Conservation (phyloP, 352 stramenopile genomes). For the Hyaloperonospora arabidopsidis region DNA sequence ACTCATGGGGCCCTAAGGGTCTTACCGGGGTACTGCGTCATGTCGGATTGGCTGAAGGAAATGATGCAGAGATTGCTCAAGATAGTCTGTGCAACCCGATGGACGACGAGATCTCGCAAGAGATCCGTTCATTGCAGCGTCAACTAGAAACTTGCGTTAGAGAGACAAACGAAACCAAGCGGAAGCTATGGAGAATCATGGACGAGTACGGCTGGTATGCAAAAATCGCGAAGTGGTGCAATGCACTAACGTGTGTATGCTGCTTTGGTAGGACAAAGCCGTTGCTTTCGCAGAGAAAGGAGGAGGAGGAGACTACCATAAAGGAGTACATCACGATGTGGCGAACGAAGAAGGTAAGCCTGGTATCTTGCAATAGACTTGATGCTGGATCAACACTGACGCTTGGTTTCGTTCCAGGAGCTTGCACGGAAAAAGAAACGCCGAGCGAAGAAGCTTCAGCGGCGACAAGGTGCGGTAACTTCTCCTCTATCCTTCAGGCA, state of each 20-base stretch:
- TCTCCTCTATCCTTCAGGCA: neutral
- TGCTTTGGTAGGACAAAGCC: conserved; percentile 40
- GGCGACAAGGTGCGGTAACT: conserved; percentile 38
- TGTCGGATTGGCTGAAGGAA: conserved; percentile 46
- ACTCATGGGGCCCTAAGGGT: conserved; percentile 26
- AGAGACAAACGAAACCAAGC: conserved; percentile 56
- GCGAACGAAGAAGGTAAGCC: conserved; percentile 53
- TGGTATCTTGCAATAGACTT: neutral
- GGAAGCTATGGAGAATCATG: conserved; percentile 42
- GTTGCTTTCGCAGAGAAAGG: conserved; percentile 47
- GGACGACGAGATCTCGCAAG: conserved; percentile 58
- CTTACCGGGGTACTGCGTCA: conserved; percentile 27
- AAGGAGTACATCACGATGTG: conserved; percentile 55
- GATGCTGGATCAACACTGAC: conserved; percentile 2
- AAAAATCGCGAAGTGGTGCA: neutral
- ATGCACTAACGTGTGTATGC: conserved; percentile 5
- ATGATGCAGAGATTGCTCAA: conserved; percentile 20
- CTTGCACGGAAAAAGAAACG: conserved; percentile 62
- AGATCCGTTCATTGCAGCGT: conserved; percentile 49
- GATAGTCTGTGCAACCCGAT: conserved; percentile 21
- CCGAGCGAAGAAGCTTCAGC: conserved; percentile 63
- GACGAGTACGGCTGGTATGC: conserved; percentile 30
- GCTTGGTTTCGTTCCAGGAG: conserved; percentile 30
- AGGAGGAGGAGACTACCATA: conserved; percentile 38
- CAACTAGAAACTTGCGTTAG: conserved; percentile 35